Base-by-base conservation (phyloP, 306 rosid species). In the Sophora flavescens region DNA sequence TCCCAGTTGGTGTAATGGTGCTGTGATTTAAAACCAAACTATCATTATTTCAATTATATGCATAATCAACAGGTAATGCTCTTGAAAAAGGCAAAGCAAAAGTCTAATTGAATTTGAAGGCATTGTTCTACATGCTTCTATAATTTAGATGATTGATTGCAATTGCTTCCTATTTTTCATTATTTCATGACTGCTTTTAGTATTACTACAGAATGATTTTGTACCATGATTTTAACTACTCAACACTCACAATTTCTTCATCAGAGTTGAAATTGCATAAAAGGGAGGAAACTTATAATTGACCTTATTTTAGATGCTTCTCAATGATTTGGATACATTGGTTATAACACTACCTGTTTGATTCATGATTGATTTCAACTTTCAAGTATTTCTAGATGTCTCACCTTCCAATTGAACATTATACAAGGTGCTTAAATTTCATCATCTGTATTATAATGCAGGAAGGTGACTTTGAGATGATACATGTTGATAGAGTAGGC, bases 401-500 rank as follows among this genome's bases (percentile, higher is more conserved):
- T 77, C 4, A 4, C 6, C 44, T 68, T 44, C 17, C 28, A 44
- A 54, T 32, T 35, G 41, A 44, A 45, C 41, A 32, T 42, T 13
- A 50, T 38, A 1, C 15, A 2, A 17, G 12, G 47, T 33, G 35
- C 44, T 52, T 38, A 38, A 51, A 52, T 32, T n/a, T 75, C 36
- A 26, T 72, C 6, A 2, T n/a, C 22, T 63, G 2, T 56, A 41
- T 42, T 50, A 32, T 53, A 41, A 60, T 83, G 63, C 83, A 83
- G 83, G 86, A 83, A 63, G 86, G 86, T 67, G 83, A 83, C 32
- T 83, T 51, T 76, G 78, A 74, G 69, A 74, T 74, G 78, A 74
- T 74, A 8, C 30, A 45, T 12, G 18, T 74, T 18, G 78, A 74
- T 10, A 60, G 30, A 74, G 8, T 30, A 32, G 60, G 78, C 78